Conservation (phyloP, 805 yeast species). For the Nakazawaea siamensis region DNA sequence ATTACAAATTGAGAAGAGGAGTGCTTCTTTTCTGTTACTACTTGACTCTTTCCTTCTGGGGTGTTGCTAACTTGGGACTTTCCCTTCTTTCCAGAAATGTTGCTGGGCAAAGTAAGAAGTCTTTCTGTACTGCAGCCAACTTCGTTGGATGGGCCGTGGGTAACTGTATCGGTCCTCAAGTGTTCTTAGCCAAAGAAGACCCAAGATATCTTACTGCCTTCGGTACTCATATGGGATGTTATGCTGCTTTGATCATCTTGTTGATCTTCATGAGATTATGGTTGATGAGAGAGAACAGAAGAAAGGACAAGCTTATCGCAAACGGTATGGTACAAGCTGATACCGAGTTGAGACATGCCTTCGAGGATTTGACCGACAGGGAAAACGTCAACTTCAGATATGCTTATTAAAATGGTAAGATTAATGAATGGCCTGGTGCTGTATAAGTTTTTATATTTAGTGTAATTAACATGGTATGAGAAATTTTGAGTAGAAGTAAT, state of each 20-base stretch:
- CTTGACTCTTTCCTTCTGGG: constrained; percentile 20
- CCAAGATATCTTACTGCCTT: constrained; percentile 14
- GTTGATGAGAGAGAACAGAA: constrained; percentile 18
- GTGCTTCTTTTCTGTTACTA: constrained; percentile 23
- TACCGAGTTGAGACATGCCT: constrained; percentile 16
- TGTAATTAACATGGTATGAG: too few relatives aligned
- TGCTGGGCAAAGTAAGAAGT: constrained; percentile 22
- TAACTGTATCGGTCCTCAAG: constrained; percentile 15
- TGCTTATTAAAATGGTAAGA: constrained; percentile 2
- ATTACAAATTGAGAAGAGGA: constrained; percentile 16
- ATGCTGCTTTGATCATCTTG: constrained; percentile 17
- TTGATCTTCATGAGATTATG: constrained; percentile 19
- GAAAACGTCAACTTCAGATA: constrained; percentile 18
- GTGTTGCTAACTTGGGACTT: constrained; percentile 17
- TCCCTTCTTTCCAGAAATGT: constrained; percentile 19
- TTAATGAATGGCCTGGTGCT: constrained; percentile 12
- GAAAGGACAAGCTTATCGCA: constrained; percentile 14
- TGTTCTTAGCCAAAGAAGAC: constrained; percentile 12
- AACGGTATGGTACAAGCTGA: constrained; percentile 12
- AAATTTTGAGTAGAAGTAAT: too few relatives aligned
- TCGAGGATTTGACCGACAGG: constrained; percentile 20
- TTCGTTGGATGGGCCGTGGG: constrained; percentile 16
- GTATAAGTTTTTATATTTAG: too few relatives aligned
- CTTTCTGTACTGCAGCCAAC: constrained; percentile 16
- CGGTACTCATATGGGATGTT: constrained; percentile 20